Evolutionary conservation across 2,329 filamentous ascomycete genomes (phyloP).

Genomic region (Sphaceloma murrayae): DNA sequence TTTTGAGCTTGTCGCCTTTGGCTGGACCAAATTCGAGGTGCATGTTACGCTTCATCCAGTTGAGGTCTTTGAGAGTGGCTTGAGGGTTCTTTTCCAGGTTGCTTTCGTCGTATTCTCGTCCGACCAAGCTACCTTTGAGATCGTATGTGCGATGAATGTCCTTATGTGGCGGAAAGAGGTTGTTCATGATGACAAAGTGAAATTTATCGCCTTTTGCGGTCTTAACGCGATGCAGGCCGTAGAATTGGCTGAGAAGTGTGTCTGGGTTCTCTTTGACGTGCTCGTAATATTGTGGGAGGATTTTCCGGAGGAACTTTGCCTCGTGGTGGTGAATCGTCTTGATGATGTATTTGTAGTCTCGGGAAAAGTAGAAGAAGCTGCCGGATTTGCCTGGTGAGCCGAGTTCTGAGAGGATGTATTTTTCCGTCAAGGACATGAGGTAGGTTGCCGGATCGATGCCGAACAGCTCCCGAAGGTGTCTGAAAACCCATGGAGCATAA

Average conservation of each 20-base stretch:
- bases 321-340: slow-evolving; percentile 97
- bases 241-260: slow-evolving; percentile 94
- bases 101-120: slow-evolving; percentile 82
- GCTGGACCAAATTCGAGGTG: slow-evolving; percentile 79
- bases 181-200: slow-evolving; percentile 99
- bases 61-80: slow-evolving; percentile 90
- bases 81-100: slow-evolving; percentile 79
- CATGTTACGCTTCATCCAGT: slow-evolving; percentile 81
- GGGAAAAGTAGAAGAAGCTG: slow-evolving; percentile 98
- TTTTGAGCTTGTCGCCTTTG: slow-evolving; percentile 80
- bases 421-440: slow-evolving; percentile 93
- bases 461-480: slow-evolving; percentile 78
- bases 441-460: slow-evolving; percentile 93
- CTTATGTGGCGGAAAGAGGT: slow-evolving; percentile 90
- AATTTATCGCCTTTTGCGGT: slow-evolving; percentile 97
- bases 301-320: slow-evolving; percentile 75
- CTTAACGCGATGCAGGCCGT: slow-evolving; percentile 93
- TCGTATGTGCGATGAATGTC: slow-evolving; percentile 98
- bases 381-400: slow-evolving; percentile 96
- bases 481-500: slow-evolving; percentile 99
- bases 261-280: slow-evolving; percentile 92
- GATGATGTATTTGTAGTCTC: slow-evolving; percentile 99
- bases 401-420: slow-evolving; percentile 95
- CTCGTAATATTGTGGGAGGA: slow-evolving; percentile 82
- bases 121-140: slow-evolving; percentile 90